These are phyloP conservation scores for Cicer yamashitae DNA, from an alignment of 306 rosid species.

Conservation along the genomic window DNA sequence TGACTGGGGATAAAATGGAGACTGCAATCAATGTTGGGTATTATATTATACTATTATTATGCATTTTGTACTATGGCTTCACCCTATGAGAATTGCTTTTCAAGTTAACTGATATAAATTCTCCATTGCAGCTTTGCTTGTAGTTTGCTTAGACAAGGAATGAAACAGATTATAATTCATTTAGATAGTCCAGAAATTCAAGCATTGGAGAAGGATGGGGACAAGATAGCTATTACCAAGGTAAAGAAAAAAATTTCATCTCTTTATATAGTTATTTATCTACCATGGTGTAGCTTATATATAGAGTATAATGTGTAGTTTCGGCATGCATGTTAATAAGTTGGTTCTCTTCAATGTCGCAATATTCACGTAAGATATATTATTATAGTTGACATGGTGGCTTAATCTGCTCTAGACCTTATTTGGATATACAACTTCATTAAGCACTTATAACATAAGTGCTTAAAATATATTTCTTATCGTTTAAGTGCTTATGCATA, in stretches of 20 bases:
- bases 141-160: constrained; percentile 97
- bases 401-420: too few relatives aligned
- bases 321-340: too few relatives aligned
- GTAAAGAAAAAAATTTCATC: constrained; percentile 53
- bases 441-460: too few relatives aligned
- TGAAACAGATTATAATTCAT: constrained; percentile 85
- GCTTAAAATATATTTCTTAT: too few relatives aligned
- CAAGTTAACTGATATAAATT: constrained; percentile 48
- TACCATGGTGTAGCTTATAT: constrained; percentile 14
- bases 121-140: constrained; percentile 76
- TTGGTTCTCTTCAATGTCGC: too few relatives aligned
- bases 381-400: too few relatives aligned
- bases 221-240: constrained; percentile 62
- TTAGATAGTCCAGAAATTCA: constrained; percentile 74
- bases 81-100: constrained; percentile 22
- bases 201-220: constrained; percentile 82
- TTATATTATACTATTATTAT: constrained; percentile 38
- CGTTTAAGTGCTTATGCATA: too few relatives aligned
- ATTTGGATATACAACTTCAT: too few relatives aligned
- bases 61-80: constrained; percentile 24
- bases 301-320: not conserved
- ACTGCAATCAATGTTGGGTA: constrained; percentile 98
- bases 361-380: too few relatives aligned
- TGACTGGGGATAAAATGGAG: constrained; percentile 99
- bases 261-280: constrained; percentile 7